A percentile compares a stretch with the other conserved stretches of the same genome.
These are phyloP conservation scores for Xylaria cubensis DNA, from an alignment of 495 filamentous ascomycete species.

Conservation along the genomic window DNA sequence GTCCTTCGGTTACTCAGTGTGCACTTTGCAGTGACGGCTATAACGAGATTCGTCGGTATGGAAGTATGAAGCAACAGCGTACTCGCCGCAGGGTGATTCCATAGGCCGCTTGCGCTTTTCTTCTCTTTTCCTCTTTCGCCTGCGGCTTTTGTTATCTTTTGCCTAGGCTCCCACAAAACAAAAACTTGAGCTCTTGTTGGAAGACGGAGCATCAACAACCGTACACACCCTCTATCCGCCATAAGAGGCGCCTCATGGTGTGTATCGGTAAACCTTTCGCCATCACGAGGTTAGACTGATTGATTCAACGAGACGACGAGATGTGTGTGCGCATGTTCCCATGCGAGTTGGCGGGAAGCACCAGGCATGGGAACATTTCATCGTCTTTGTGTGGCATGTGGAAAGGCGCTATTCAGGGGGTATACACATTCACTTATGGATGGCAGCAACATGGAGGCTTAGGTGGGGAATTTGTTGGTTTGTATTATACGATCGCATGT, in stretches of 20 bases:
- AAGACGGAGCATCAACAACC: conserved; percentile 20
- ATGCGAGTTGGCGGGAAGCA: background rate
- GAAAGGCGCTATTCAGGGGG: background rate
- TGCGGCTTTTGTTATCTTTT: background rate
- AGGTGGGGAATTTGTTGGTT: background rate
- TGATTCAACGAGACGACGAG: background rate
- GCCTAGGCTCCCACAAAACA: background rate
- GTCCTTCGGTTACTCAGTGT: background rate
- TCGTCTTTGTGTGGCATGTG: background rate
- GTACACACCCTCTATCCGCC: background rate
- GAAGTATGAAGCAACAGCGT: conserved; percentile 21
- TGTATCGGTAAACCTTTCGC: background rate
- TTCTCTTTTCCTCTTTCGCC: conserved; percentile 10
- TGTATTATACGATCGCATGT: conserved; percentile 22
- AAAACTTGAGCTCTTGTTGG: conserved; percentile 23
- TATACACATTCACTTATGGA: conserved; percentile 1
- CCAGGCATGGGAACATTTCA: background rate
- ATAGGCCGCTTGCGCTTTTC: conserved; percentile 19
- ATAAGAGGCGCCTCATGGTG: background rate
- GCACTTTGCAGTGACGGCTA: background rate
- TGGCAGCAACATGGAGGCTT: background rate
- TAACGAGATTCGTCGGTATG: background rate
- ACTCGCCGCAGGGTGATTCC: conserved; percentile 30
- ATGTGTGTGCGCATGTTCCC: background rate
- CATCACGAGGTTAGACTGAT: background rate